phyloP scores from a whole-genome alignment of 2,329 filamentous ascomycete species.

The Cytospora schulzeri region DNA sequence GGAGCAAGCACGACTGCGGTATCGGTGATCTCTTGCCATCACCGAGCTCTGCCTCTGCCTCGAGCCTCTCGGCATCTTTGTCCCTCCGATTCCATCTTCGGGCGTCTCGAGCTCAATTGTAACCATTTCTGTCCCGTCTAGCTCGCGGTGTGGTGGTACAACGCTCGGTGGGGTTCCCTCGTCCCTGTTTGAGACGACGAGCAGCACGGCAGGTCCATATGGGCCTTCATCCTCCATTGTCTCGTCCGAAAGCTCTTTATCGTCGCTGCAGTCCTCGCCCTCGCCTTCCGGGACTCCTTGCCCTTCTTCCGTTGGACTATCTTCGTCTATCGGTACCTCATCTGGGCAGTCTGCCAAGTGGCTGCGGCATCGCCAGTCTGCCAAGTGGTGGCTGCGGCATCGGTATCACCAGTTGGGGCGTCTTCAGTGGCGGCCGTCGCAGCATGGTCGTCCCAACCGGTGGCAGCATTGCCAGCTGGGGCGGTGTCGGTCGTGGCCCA shows the following conservation, averaged over 20 bases:
- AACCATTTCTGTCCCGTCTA: neutral
- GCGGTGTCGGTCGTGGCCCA: too few species aligned
- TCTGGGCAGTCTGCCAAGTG: too few species aligned
- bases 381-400: too few species aligned
- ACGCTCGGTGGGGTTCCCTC: neutral
- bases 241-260: neutral
- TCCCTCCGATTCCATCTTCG: neutral
- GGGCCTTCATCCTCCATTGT: neutral
- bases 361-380: too few species aligned
- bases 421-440: too few species aligned
- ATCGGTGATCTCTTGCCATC: neutral
- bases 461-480: too few species aligned
- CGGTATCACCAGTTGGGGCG: too few species aligned
- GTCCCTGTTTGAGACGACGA: neutral
- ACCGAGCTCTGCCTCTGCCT: neutral
- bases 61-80: neutral
- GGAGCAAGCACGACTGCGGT: neutral
- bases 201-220: neutral
- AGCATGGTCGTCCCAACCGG: too few species aligned
- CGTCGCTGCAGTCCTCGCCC: neutral
- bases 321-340: too few species aligned
- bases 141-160: neutral
- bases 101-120: neutral
- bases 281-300: neutral
- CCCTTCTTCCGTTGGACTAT: neutral